phyloP scores from a whole-genome alignment of 108 stramenopile genomes.

The Hondaea fermentalgiana region DNA sequence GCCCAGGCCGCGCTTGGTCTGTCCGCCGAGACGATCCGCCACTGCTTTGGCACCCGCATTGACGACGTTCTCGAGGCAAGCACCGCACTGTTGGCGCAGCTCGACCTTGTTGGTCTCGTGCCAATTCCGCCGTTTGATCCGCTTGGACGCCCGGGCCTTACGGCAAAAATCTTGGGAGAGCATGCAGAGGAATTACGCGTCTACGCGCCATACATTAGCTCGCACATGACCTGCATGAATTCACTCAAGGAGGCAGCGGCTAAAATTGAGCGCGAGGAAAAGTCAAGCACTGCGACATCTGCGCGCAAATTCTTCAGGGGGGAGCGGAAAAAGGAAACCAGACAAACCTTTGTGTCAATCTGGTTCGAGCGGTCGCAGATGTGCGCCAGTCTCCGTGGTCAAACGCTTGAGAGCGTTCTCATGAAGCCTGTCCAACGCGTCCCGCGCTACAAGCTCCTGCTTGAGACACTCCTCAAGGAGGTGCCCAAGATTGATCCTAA shows the following conservation, averaged over 20 bases:
- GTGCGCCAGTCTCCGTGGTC: background rate
- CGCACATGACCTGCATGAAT: conserved; percentile 9
- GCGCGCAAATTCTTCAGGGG: background rate
- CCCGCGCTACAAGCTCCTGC: background rate
- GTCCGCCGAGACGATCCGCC: background rate
- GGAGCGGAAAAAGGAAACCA: background rate
- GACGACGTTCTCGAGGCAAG: background rate
- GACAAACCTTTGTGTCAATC: background rate
- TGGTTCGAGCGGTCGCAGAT: background rate
- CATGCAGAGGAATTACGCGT: background rate
- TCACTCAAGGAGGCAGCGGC: background rate
- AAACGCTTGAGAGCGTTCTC: background rate
- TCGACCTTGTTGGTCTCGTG: background rate
- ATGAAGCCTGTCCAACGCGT: background rate
- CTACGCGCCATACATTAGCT: conserved; percentile 1
- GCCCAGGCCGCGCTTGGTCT: background rate
- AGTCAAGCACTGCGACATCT: background rate
- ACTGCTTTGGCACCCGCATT: background rate
- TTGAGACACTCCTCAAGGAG: conserved; percentile 8
- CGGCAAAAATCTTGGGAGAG: background rate
- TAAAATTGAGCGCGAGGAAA: background rate
- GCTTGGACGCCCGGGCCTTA: background rate
- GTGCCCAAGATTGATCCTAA: conserved; percentile 1
- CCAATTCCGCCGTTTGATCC: background rate
- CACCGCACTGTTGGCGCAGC: background rate